Base-by-base conservation (phyloP, 352 stramenopile species). In the Phytophthora lateralis region DNA sequence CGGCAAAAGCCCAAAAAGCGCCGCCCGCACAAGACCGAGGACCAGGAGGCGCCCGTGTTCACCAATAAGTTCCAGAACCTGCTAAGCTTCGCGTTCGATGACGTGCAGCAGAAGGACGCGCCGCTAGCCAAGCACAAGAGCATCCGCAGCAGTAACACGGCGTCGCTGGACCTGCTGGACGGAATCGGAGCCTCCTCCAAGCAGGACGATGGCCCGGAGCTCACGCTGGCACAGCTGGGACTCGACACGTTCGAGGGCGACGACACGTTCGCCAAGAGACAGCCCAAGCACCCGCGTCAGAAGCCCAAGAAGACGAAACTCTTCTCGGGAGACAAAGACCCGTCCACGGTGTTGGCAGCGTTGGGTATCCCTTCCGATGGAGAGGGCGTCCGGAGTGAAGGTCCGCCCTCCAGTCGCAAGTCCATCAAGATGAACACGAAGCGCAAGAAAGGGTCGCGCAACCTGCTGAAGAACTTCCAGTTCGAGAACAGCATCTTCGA, bases 401-500 rank as follows among this genome's bases (percentile, higher is more conserved):
- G 48, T 46, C 45, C 55, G 20, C 20, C 55, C 1, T 39, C 21
- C 14, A 59, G 55, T 45, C 83, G 78, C 60, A 88, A 85, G 67
- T 66, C 73, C 12, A 70, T 88, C 8, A 90, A 89, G 66, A 75
- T 79, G 65, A 77, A 74, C 52, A 77, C 60, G 14, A 84, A 91
- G 52, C 88, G 86, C 58, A 90, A 90, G 68, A 93, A 93, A 65
- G 76, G 80, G 30, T 75, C 78, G 1, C 84, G 81, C 49, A 85
- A 77, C 38, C 39, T 91, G 55, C 64, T 93, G 24, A 75, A 92
- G 69, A 89, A 88, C 42, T 92, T 95, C 67, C 83, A 90, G 66
- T 93, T 94, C 45, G 87, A 95, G 60, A 91, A 93, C 72, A 93
- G 81, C 57, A 80, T 95, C 15, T 95, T 95, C 39, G 83, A 88